These are phyloP conservation scores for Apostasia shenzhenica DNA, from an alignment of 106 monocot species.

Conservation along the genomic window DNA sequence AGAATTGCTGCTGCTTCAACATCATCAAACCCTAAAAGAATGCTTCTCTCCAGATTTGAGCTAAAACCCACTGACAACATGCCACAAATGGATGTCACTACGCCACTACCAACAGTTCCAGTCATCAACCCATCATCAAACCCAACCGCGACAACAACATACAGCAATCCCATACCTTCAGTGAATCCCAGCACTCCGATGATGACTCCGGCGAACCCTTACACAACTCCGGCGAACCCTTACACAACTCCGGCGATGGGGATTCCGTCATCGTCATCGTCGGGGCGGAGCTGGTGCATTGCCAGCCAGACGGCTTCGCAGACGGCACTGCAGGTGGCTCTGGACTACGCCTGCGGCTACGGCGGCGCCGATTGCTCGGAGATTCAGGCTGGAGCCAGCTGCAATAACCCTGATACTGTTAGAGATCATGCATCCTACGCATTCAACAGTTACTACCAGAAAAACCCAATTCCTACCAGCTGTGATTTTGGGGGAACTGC, in stretches of 20 bases:
- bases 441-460: slow-evolving; percentile 75
- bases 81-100: slow-evolving; percentile 26
- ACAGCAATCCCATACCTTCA: slow-evolving; percentile 5
- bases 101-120: slow-evolving; percentile 41
- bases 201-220: slow-evolving; percentile 32
- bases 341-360: slow-evolving; percentile 78
- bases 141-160: slow-evolving; percentile 16
- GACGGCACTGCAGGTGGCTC: slow-evolving; percentile 68
- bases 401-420: slow-evolving; percentile 57
- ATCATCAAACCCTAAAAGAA: slow-evolving; percentile 1
- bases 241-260: slow-evolving; percentile 12
- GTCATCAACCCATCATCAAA: slow-evolving; percentile 29
- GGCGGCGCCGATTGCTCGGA: slow-evolving; percentile 75
- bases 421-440: slow-evolving; percentile 77
- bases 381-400: slow-evolving; percentile 68
- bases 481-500: slow-evolving; percentile 86
- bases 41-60: background rate
- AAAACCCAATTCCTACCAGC: slow-evolving; percentile 60
- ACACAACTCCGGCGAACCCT: slow-evolving; percentile 17
- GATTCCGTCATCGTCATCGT: slow-evolving; percentile 12
- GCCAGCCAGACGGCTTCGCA: slow-evolving; percentile 55
- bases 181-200: slow-evolving; percentile 34
- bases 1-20: background rate
- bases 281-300: slow-evolving; percentile 65
- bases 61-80: background rate